Conservation (phyloP, 2,329 filamentous ascomycete genomes). For the Alternaria infectoria region DNA sequence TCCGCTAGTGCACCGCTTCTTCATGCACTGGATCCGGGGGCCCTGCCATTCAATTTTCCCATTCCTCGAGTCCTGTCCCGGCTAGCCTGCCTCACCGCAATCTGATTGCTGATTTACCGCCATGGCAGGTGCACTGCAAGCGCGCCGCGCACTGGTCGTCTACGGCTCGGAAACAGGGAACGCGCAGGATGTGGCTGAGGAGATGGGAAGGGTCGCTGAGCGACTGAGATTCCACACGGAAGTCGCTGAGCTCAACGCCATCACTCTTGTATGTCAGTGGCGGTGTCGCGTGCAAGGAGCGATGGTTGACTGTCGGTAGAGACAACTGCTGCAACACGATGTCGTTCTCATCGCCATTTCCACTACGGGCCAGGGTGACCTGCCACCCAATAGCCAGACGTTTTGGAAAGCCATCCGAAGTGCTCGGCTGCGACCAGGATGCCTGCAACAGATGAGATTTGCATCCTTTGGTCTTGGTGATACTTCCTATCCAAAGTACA, state of each 20-base stretch:
- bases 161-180: constrained; percentile 97
- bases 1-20: constrained; percentile 36
- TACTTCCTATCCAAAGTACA: constrained; percentile 94
- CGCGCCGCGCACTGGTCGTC: constrained; percentile 69
- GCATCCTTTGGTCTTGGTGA: constrained; percentile 91
- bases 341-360: constrained; percentile 83
- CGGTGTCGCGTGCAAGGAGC: neutral
- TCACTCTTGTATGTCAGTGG: constrained; percentile 70
- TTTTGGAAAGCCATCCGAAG: constrained; percentile 89
- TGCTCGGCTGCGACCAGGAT: constrained; percentile 75
- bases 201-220: constrained; percentile 76
- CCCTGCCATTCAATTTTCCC: constrained; percentile 22
- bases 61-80: constrained; percentile 13
- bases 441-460: constrained; percentile 73
- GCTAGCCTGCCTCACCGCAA: constrained; percentile 30
- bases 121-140: constrained; percentile 23
- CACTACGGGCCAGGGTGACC: constrained; percentile 92
- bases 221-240: constrained; percentile 78
- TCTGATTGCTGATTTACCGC: constrained; percentile 10
- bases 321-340: constrained; percentile 53
- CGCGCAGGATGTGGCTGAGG: constrained; percentile 86
- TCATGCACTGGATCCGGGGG: constrained; percentile 22
- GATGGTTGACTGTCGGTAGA: constrained; percentile 33
- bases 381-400: constrained; percentile 78
- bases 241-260: constrained; percentile 77